A percentile compares a stretch with the other conserved stretches of the same genome.
phyloP scores from a whole-genome alignment of 169 alveolate genomes.

The Eimeria acervulina region DNA sequence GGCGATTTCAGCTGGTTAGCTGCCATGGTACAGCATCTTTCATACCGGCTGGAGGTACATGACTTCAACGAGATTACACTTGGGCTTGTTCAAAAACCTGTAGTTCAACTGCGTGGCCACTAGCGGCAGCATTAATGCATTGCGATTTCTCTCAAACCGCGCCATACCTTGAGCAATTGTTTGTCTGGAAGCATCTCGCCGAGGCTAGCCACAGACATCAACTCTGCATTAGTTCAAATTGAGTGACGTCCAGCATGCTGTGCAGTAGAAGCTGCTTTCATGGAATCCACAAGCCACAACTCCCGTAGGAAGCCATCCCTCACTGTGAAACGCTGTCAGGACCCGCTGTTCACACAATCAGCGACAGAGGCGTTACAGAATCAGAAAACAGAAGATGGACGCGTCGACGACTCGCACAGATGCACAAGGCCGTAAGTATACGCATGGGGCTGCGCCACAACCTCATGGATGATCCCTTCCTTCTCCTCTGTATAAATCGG shows the following conservation, averaged over 20 bases:
- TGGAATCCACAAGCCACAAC: background rate
- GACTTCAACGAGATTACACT: background rate
- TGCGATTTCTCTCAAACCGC: background rate
- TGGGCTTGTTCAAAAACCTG: background rate
- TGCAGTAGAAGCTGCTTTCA: background rate
- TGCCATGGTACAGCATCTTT: background rate
- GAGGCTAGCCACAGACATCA: background rate
- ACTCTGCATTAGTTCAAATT: background rate
- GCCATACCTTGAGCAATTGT: background rate
- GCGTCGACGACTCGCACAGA: background rate
- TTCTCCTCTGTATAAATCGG: background rate
- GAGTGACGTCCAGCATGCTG: background rate
- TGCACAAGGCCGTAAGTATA: background rate
- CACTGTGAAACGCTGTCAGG: background rate
- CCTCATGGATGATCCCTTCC: background rate
- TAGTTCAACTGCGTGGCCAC: background rate
- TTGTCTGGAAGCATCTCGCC: background rate
- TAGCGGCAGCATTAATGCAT: background rate
- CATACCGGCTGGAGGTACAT: background rate
- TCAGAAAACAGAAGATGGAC: background rate
- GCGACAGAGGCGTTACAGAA: background rate
- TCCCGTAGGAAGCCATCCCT: background rate
- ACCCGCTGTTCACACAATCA: background rate
- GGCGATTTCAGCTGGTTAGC: background rate
- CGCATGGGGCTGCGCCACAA: background rate